Base-by-base conservation (phyloP, 2,329 filamentous ascomycete genomes). In the Colletotrichum liriopes region DNA sequence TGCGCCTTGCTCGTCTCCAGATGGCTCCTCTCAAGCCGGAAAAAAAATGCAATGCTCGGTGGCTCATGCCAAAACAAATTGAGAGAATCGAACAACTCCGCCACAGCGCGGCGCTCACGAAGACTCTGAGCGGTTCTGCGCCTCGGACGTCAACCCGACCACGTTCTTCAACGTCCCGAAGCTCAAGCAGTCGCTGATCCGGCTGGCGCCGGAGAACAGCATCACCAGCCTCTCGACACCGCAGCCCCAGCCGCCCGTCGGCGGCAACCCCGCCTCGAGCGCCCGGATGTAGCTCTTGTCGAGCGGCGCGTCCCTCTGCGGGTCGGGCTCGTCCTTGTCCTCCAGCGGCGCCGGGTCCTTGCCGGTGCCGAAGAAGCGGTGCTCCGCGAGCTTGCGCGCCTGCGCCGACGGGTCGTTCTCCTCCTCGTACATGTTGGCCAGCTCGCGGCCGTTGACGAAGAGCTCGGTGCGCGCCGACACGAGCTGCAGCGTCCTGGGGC, bases 401-500 rank as follows among this genome's bases (percentile, higher is more conserved):
- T 99, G 96, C 77, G 93, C 93, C 65, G 93, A 91, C 0, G 96
- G 96, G 63, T 94, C 93, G 81, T 99, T 99, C 81, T 99, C 96
- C 83, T 99, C 96, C 81, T 99, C 96, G 81, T 99, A 99, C 85
- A 96, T 97, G 82, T 99, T 99, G 73, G 96, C 94, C 41, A 98
- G 88, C 80, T 99, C 96, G 66, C 91, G 90, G 51, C 93, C 91
- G 61, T 90, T 84, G 74, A 97, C 90, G 82, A 97, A 98, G 29
- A 98, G 89, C 82, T 98, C 95, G 0, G 93, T 94, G 7, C 95
- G 92, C 0, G 94, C 93, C 1, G 94, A 93, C 1, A 98, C 91
- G 11, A 89, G 82, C 79, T 98, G 95, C 18, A 87, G 86, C 0
- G 92, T 92, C 11, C 79, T 81, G 0, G 90, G 88, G 79, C 95